A percentile compares a stretch with the other conserved stretches of the same genome.
These are phyloP conservation scores for Avena sativa DNA, from an alignment of 176 grass and related monocot genomes.

Conservation along the genomic window DNA sequence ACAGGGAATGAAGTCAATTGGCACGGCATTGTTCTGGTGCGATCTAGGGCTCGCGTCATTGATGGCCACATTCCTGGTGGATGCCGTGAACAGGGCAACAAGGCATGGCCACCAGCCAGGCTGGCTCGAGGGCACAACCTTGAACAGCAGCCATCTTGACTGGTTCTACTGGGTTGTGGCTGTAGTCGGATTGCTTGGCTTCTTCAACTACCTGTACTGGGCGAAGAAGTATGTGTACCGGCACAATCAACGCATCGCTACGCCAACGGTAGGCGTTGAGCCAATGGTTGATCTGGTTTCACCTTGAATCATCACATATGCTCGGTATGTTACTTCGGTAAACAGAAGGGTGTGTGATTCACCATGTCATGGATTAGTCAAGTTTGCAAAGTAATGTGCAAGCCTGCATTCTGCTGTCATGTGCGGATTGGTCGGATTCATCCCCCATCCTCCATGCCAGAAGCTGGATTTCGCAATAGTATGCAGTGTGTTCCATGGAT, in stretches of 20 bases:
- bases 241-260: slow-evolving; percentile 11
- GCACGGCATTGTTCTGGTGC: slow-evolving; percentile 64
- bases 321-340: background rate
- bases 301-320: background rate
- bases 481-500: background rate
- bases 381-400: background rate
- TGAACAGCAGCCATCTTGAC: slow-evolving; percentile 65
- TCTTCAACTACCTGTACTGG: slow-evolving; percentile 71
- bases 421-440: background rate
- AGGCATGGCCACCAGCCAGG: slow-evolving; percentile 46
- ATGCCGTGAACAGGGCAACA: slow-evolving; percentile 48
- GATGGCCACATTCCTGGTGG: slow-evolving; percentile 54
- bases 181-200: slow-evolving; percentile 45
- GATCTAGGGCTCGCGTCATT: slow-evolving; percentile 53
- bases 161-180: slow-evolving; percentile 61
- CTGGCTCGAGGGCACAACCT: slow-evolving; percentile 61
- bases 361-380: background rate
- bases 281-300: background rate
- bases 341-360: background rate
- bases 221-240: slow-evolving; percentile 60
- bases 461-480: background rate
- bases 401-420: background rate
- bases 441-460: background rate
- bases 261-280: background rate
- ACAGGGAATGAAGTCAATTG: slow-evolving; percentile 64